Evolutionary conservation across 169 alveolate genomes (phyloP).

Genomic region (Eimeria tenella): DNA sequence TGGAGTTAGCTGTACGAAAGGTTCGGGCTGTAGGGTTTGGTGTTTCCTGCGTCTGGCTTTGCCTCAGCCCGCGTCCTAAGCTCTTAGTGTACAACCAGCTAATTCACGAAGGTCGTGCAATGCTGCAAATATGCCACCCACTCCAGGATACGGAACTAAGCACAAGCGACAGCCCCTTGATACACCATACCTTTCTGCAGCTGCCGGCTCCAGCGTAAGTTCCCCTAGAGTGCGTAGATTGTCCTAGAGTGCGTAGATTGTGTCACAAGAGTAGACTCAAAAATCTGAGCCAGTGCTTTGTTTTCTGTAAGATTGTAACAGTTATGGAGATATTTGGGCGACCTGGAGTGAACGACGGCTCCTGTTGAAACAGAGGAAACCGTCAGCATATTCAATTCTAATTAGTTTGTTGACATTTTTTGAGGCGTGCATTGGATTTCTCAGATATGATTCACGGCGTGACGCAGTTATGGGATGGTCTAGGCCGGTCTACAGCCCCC

Average conservation of each 20-base stretch:
- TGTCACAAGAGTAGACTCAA: too few species aligned
- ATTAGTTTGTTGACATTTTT: background rate
- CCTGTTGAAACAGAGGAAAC: too few species aligned
- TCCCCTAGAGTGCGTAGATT: background rate
- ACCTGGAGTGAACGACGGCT: too few species aligned
- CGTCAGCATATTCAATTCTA: too few species aligned
- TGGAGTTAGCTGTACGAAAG: background rate
- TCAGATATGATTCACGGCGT: slow-evolving; percentile 61
- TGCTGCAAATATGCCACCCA: slow-evolving; percentile 52
- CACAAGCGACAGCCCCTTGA: slow-evolving; percentile 48
- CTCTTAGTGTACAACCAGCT: slow-evolving; percentile 69
- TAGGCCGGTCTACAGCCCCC: slow-evolving; percentile 49
- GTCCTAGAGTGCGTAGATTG: background rate
- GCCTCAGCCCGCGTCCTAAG: slow-evolving; percentile 73
- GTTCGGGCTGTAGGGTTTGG: background rate
- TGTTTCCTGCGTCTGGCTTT: background rate
- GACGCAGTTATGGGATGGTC: slow-evolving; percentile 77
- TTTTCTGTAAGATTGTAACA: background rate
- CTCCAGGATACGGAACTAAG: slow-evolving; percentile 47
- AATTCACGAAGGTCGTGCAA: slow-evolving; percentile 48
- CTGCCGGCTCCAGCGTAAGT: slow-evolving; percentile 75
- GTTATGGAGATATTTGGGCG: too few species aligned
- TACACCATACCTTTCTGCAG: slow-evolving; percentile 56
- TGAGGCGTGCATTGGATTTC: background rate
- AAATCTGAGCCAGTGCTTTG: too few species aligned